Evolutionary conservation across 2,329 filamentous ascomycete genomes (phyloP).

Genomic region (Cryphonectria japonica): DNA sequence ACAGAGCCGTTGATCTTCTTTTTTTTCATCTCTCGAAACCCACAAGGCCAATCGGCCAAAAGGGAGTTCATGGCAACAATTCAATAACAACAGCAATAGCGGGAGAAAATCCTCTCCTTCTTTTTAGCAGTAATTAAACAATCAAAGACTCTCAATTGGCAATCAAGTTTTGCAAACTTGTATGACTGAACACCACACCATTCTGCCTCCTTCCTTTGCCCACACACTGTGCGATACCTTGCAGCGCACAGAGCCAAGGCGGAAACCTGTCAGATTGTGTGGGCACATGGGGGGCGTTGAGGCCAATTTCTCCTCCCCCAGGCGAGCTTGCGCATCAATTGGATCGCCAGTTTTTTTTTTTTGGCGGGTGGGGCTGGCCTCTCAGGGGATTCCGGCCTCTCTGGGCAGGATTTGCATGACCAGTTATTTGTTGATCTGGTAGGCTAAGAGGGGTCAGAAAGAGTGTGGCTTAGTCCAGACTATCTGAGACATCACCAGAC

Average conservation of each 20-base stretch:
- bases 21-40: neutral
- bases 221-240: neutral
- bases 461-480: conserved; percentile 13
- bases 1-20: conserved; percentile 2
- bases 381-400: conserved; percentile 10
- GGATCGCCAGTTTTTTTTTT: neutral
- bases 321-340: conserved; percentile 10
- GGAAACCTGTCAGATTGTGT: conserved; percentile 8
- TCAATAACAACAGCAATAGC: neutral
- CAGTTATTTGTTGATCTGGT: neutral
- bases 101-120: too few relatives aligned
- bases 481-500: conserved; percentile 34
- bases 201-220: neutral
- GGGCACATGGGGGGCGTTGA: neutral
- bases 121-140: neutral
- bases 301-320: conserved; percentile 5
- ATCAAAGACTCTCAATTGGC: neutral
- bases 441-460: neutral
- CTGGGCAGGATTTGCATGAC: conserved; percentile 1
- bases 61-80: neutral
- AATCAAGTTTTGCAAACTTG: neutral
- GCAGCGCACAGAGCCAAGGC: neutral
- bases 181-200: neutral
- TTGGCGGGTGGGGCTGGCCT: neutral
- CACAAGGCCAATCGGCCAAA: neutral